Base-by-base conservation (phyloP, 2,329 filamentous ascomycete genomes). In the Nectriaceae sp. region DNA sequence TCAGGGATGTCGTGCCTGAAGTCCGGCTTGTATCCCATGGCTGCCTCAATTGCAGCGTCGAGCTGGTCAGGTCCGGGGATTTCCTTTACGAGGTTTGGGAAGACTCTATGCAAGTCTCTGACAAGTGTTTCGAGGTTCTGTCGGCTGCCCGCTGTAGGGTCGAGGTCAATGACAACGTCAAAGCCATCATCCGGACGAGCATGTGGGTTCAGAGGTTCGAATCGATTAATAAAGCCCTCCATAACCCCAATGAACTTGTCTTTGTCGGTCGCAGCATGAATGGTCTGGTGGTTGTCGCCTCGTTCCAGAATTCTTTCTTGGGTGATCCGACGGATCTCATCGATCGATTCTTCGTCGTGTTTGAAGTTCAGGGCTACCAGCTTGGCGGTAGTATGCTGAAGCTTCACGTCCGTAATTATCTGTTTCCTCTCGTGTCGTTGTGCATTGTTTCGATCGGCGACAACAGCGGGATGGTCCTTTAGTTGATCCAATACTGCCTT, bases 211-310 rank as follows among this genome's bases (percentile, higher is more conserved):
- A 91, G 78, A 18, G 87, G 82, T 71, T 99, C 88, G 65, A 96
- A 97, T 29, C 94, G 84, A 11, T 82, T 70, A 56, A 99, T 78
- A 70, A 99, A 99, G 3, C 90, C 90, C 60, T 97, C 89, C 94
- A 99, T 97, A 60, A 99, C 96, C 4, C 83, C 82, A 40, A 94
- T 76, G 46, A 94, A 89, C 67, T 96, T 93, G 16, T 78, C 73
- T 40, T 77, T 71, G 38, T 87, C 82, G 47, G 89, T 87, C 39
- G 83, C 87, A 11, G 93, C 92, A 63, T 94, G 91, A 50, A 99
- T 97, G 1, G 94, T 99, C 71, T 99, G 94, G 68, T 99, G 94
- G 63, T 97, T 97, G 68, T 99, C 91, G 13, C 94, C 94, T 19
- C 94, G 87, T 5, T 83, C 79, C 18, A 97, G 74, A 1, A 99